These are phyloP conservation scores for Globisporangium lucens DNA, from an alignment of 352 stramenopile species.

Conservation along the genomic window DNA sequence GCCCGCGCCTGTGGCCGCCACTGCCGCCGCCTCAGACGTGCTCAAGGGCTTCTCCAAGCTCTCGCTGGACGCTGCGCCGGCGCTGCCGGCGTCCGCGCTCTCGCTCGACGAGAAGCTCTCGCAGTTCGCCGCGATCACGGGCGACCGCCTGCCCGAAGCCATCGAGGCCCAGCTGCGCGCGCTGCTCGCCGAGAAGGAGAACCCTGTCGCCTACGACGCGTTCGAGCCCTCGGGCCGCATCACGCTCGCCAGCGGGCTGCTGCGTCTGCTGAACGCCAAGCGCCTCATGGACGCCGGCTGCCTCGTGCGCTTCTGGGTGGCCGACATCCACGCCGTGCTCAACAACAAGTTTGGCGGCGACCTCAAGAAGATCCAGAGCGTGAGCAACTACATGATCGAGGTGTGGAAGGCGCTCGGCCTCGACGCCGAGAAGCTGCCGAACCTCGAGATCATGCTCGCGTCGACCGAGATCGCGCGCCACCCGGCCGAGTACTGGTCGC, in stretches of 20 bases:
- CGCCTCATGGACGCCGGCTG: slow-evolving; percentile 88
- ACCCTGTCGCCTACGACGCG: slow-evolving; percentile 95
- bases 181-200: slow-evolving; percentile 75
- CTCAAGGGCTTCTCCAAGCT: slow-evolving; percentile 56
- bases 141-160: slow-evolving; percentile 33
- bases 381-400: slow-evolving; percentile 96
- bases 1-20: slow-evolving; percentile 30
- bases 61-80: slow-evolving; percentile 24
- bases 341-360: slow-evolving; percentile 99
- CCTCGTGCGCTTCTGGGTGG: slow-evolving; percentile 98
- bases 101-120: slow-evolving; percentile 63
- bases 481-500: slow-evolving; percentile 90
- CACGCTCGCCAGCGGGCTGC: slow-evolving; percentile 96
- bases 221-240: slow-evolving; percentile 98
- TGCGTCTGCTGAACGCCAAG: slow-evolving; percentile 95
- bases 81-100: slow-evolving; percentile 31
- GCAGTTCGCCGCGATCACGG: slow-evolving; percentile 53
- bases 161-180: slow-evolving; percentile 70
- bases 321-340: slow-evolving; percentile 98
- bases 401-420: slow-evolving; percentile 99
- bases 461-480: slow-evolving; percentile 92
- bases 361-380: slow-evolving; percentile 94
- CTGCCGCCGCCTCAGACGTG: slow-evolving; percentile 23
- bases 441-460: slow-evolving; percentile 98
- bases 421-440: slow-evolving; percentile 82